Base-by-base conservation (phyloP, 2,329 filamentous ascomycete species). In the Rhexocercosporidium sp. region DNA sequence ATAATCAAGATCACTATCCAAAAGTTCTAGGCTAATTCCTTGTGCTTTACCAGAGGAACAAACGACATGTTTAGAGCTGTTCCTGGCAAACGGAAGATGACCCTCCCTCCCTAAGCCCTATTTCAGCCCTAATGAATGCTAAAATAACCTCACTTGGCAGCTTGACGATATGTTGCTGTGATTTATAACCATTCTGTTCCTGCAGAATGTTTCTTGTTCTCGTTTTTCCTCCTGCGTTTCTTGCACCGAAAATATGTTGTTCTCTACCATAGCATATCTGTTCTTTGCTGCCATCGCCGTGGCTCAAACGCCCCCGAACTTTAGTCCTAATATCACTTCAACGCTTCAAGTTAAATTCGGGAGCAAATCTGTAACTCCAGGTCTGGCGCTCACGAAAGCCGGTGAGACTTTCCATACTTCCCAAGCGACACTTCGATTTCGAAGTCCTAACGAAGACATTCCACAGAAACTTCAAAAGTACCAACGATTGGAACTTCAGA, bases 401-500 rank as follows among this genome's bases (percentile, higher is more conserved):
- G 63, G 70, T 64, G 18, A 31, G 22, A 16, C 8, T 4, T 56
- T n/a, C 1, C 27, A 34, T 20, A 8, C 12, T 12, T 49, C 20
- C 20, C 44, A 22, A 44, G 2, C 41, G 9, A 20, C n/a, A 22
- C 12, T 37, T 37, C 31, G 34, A 18, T 39, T 20, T 14, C 29
- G 37, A 12, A 16, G 3, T 5, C 14, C 14, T 47, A 39, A 56
- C 41, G 20, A 39, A n/a, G 20, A 16, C 12, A 14, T 22, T 49
- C 7, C 11, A 46, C 14, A 66, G 67, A 64, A 27, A 66, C 65
- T 9, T 61, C 47, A 5, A 69, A 54, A 18, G 53, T 54, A 9
- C 67, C 69, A n/a, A 71, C 62, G 9, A 60, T 71, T 34, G 69
- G 69, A 7, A 69, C 65, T 3, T 37, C 63, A 7, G 63, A 68